Evolutionary conservation across 2,329 filamentous ascomycete species (phyloP), one percentile per base, ranked within the genome.

Genomic region (Reticulascus tulasneorum): DNA sequence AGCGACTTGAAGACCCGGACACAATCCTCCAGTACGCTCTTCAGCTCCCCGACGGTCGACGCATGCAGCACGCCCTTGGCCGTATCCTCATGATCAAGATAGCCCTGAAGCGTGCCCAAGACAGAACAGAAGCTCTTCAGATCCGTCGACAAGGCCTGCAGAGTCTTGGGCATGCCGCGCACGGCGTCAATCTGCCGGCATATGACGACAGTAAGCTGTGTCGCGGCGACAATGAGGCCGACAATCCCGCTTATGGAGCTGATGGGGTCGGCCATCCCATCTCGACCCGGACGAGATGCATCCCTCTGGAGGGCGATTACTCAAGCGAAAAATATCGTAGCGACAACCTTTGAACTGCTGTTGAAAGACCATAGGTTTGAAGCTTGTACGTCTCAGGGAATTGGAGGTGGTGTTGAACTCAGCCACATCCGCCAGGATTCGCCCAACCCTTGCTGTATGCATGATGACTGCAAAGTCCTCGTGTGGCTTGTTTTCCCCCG

Each of bases 151-250:
- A 38, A 26, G 13, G 25, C 32, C 19, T 30, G n/a, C 11, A 38
- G 18, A 6, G 17, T 21, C 15, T 25, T 23, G 12, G 36, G 36
- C 19, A 27, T 22, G 9, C 31, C 25, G 4, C 13, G 23, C 7
- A 38, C 27, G 13, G 36, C 36, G 21, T 38, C 36, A 24, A 38
- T 35, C 4, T 33, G 36, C 5, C 36, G 23, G 31, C 30, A 29
- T 7, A 35, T 26, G 9, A 26, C 31, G 16, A 25, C 31, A 9
- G 30, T 22, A 9, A 38, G 20, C 30, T 38, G 17, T 5, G 27
- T 16, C 6, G 36, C 21, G 17, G 26, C 22, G 23, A 23, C 31
- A 11, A 38, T 20, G 22, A 35, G 36, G 31, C 36, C 31, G 16
- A 31, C 36, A 13, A 33, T 33, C 15, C 31, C 17, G 25, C 30